A percentile compares a stretch with the other conserved stretches of the same genome.
Evolutionary conservation across 768 basidiomycete genomes (phyloP).

Genomic region (Pleurotus eryngii): DNA sequence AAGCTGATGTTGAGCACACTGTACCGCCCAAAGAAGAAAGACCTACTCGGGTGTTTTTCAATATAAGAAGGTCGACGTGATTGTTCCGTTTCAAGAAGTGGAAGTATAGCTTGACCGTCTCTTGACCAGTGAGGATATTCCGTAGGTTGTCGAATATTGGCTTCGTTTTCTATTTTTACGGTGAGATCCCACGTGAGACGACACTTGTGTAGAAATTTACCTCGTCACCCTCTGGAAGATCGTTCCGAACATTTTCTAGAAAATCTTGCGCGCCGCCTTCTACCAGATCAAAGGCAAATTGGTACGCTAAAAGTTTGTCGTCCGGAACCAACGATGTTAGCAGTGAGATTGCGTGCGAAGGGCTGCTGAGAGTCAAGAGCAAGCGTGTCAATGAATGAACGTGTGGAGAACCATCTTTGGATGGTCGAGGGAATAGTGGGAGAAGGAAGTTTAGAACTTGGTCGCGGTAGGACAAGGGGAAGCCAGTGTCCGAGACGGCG

Average conservation of each 20-base stretch:
- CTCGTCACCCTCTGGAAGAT: slow-evolving; percentile 64
- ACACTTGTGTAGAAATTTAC: slow-evolving; percentile 32
- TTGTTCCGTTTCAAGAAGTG: slow-evolving; percentile 96
- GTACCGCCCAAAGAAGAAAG: background rate
- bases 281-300: slow-evolving; percentile 92
- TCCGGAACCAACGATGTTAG: slow-evolving; percentile 67
- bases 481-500: slow-evolving; percentile 85
- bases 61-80: slow-evolving; percentile 84
- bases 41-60: slow-evolving; percentile 87
- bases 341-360: slow-evolving; percentile 73
- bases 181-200: background rate
- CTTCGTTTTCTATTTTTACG: slow-evolving; percentile 45
- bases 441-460: slow-evolving; percentile 76
- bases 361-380: slow-evolving; percentile 82
- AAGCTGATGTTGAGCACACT: background rate
- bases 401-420: slow-evolving; percentile 69
- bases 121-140: slow-evolving; percentile 84
- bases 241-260: slow-evolving; percentile 68
- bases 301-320: slow-evolving; percentile 82
- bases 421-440: slow-evolving; percentile 80
- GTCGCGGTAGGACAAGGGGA: slow-evolving; percentile 82
- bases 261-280: slow-evolving; percentile 95
- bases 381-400: slow-evolving; percentile 83
- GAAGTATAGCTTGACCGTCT: slow-evolving; percentile 88
- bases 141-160: slow-evolving; percentile 71